These are phyloP conservation scores for maize (Zea mays) DNA, from an alignment of 176 grass and related monocot genomes.

Conservation along the genomic window Zm-B73-REFERENCE-NAM-5.0 NC_050099.1:99229501-99230000, in stretches of 20 bases:
- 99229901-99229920: conserved; percentile 26
- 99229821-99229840: background rate
- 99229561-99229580: background rate
- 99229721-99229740: conserved; percentile 34
- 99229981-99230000: conserved; percentile 36
- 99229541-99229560: background rate
- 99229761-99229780: conserved; percentile 25
- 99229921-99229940: background rate
- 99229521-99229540: background rate
- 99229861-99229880: conserved; percentile 48
- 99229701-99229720: conserved; percentile 42
- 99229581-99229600: background rate
- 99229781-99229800: background rate
- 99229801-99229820: too few relatives aligned
- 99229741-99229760: conserved; percentile 32
- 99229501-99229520: background rate
- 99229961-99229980: background rate
- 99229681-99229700: conserved; percentile 25
- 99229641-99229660: background rate
- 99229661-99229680: conserved; percentile 12
- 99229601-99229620: background rate
- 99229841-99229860: conserved; percentile 35
- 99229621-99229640: too few relatives aligned
- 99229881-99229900: background rate
- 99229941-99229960: background rate